These are phyloP conservation scores for Silene conica DNA, from an alignment of 148 eudicot genomes.

Conservation along the genomic window DNA sequence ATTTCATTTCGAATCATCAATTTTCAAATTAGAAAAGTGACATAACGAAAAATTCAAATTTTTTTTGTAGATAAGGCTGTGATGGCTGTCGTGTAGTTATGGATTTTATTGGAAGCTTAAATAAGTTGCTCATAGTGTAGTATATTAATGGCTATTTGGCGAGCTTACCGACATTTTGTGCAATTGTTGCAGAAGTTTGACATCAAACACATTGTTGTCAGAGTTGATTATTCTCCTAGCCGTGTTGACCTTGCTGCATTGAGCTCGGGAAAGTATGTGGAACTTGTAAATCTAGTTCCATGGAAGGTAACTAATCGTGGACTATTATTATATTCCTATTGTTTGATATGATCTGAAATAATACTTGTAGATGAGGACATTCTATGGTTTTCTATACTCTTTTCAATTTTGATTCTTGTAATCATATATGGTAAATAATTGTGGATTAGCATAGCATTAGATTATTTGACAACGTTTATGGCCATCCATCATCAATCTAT, in stretches of 20 bases:
- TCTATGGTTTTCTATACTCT: too few species aligned
- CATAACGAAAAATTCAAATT: too few species aligned
- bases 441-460: not conserved
- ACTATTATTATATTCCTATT: not conserved
- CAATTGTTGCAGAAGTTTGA: conserved; percentile 71
- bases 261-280: conserved; percentile 90
- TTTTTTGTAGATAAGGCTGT: too few species aligned
- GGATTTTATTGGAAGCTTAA: not conserved
- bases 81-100: not conserved
- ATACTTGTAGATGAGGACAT: too few species aligned
- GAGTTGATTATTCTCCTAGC: conserved; percentile 82
- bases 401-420: not conserved
- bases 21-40: too few species aligned
- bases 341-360: conserved; percentile 3
- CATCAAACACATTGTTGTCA: conserved; percentile 56
- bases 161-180: conserved; percentile 13
- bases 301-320: conserved; percentile 69
- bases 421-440: not conserved
- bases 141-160: conserved; percentile 1
- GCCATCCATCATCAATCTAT: too few species aligned
- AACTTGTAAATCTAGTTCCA: conserved; percentile 83
- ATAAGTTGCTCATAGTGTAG: not conserved
- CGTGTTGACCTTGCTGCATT: conserved; percentile 85
- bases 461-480: not conserved
- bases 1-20: too few species aligned